Evolutionary conservation across 202 grass and related monocot genomes (phyloP), one percentile per base, ranked within the genome.

Genomic region (Dendrocalamus latiflorus): DNA sequence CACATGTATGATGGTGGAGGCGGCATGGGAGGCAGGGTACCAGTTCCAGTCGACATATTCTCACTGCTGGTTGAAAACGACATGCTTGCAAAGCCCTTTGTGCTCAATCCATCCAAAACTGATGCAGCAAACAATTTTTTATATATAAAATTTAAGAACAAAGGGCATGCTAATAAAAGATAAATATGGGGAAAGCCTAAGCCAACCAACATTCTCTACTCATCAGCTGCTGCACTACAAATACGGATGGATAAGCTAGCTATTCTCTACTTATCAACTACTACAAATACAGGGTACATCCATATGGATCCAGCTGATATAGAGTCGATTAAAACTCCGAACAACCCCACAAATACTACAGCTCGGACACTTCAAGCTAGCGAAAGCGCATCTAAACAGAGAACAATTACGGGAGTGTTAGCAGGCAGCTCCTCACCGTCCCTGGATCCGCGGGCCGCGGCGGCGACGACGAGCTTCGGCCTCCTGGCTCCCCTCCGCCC

Each of bases 1-100:
- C 83, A 98, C 96, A 98, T 62, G 58, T 88, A 92, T 8, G 96
- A 85, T 49, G 93, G 68, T 0, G 89, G 70, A 1, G 96, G 87
- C 24, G 91, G 83, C 61, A 88, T 64, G 20, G 95, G 91, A 83
- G 82, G 87, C 77, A 90, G 58, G 33, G 70, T 55, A 47, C 86
- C 83, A 13, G 83, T 93, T 74, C 74, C 93, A 16, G 89, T 93
- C 64, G 91, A 93, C 48, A 75, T 65, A 60, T 91, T 84, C 47
- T 82, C 82, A 39, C 21, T 87, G 75, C 43, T 69, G 38, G 83
- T 90, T 51, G 93, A 95, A 36, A 91, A 91, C 6, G 95, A 95
- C 39, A 91, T 20, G 21, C 89, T 93, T 50, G 90, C 92, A 86
- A 95, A 92, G 76, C 72, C 89, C 60, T 92, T 92, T 34, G 68